Percentiles rank a stretch among this genome's conserved stretches.
Conservation (phyloP, 768 basidiomycete genomes). For the Pulveroboletus sp. region DNA sequence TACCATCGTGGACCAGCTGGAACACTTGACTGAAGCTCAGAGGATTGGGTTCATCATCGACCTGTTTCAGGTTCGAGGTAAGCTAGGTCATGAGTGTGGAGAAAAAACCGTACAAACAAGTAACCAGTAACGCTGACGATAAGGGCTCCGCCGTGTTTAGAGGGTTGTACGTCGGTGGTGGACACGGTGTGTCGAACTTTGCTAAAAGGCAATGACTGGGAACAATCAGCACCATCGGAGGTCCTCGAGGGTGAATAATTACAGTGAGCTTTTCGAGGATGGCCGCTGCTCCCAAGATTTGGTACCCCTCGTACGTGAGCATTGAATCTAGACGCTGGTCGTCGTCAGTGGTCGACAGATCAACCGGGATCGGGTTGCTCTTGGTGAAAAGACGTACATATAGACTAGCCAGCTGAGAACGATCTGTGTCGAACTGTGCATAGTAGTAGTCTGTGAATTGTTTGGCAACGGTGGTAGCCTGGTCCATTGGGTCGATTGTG, state of each 20-base stretch:
- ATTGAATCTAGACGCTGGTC: conserved; percentile 80
- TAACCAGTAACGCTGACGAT: conserved; percentile 89
- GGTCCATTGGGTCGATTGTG: conserved; percentile 59
- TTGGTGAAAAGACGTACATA: conserved; percentile 60
- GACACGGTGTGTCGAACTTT: conserved; percentile 78
- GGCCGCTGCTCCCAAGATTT: conserved; percentile 46
- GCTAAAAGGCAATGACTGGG: conserved; percentile 73
- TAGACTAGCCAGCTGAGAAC: conserved; percentile 54
- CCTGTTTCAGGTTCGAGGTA: conserved; percentile 39
- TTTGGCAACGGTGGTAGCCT: conserved; percentile 68
- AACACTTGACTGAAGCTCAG: conserved; percentile 91
- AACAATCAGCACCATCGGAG: neutral
- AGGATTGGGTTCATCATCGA: conserved; percentile 79
- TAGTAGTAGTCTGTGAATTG: conserved; percentile 88
- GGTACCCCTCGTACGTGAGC: conserved; percentile 76
- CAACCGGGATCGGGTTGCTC: conserved; percentile 26
- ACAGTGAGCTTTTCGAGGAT: conserved; percentile 80
- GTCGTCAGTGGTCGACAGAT: conserved; percentile 17
- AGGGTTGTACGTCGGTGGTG: conserved; percentile 89
- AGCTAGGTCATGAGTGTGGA: conserved; percentile 1
- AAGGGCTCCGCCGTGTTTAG: conserved; percentile 51
- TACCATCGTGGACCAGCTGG: conserved; percentile 78
- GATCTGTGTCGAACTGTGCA: conserved; percentile 64
- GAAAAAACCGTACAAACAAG: conserved; percentile 52
- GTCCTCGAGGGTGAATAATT: conserved; percentile 9